Evolutionary conservation across 2,329 filamentous ascomycete genomes (phyloP).

Genomic region (Pseudogymnoascus verrucosus): DNA sequence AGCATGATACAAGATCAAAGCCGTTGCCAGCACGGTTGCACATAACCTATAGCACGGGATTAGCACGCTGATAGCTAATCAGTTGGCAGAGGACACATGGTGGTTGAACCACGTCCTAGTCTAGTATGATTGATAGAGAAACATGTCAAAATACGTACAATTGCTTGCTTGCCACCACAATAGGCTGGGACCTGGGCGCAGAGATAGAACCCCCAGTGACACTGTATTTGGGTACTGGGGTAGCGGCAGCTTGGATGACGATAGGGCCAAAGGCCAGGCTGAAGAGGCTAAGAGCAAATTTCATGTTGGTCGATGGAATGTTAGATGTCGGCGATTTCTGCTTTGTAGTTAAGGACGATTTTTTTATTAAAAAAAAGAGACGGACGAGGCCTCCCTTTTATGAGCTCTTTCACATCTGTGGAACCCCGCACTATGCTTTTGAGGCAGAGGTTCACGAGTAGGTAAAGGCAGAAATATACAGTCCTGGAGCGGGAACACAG

Average conservation of each 20-base stretch:
- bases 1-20: neutral
- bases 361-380: neutral
- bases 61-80: neutral
- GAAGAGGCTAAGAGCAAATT: neutral
- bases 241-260: neutral
- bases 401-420: neutral
- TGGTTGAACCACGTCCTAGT: neutral
- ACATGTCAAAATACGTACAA: neutral
- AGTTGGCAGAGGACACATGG: neutral
- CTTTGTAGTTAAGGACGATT: neutral
- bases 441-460: neutral
- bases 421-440: neutral
- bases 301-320: neutral
- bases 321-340: neutral
- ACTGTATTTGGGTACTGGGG: neutral
- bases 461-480: neutral
- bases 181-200: neutral
- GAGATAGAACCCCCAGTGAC: neutral
- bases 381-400: neutral
- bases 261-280: neutral
- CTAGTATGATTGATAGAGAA: neutral
- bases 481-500: neutral
- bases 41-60: neutral
- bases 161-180: neutral
- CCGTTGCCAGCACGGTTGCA: neutral